Conservation (phyloP, 2,329 filamentous ascomycete species). For the Ophiostoma perfectum region DNA sequence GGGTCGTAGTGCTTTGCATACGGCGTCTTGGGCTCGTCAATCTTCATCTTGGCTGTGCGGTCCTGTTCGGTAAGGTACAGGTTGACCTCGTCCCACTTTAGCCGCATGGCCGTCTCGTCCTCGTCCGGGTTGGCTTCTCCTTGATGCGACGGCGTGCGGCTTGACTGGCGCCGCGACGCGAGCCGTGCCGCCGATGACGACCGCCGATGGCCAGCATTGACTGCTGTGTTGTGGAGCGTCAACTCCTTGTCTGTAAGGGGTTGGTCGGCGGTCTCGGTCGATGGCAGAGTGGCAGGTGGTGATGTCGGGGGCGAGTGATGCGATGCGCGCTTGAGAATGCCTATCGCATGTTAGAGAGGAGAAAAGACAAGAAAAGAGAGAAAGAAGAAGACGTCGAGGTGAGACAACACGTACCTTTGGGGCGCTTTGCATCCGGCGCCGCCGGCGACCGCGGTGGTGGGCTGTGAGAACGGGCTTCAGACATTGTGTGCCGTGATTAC, state of each 20-base stretch:
- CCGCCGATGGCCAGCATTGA: conserved; percentile 84
- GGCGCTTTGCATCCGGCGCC: conserved; percentile 39
- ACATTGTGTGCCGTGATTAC: conserved; percentile 15
- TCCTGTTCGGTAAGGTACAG: conserved; percentile 96
- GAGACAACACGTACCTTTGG: conserved; percentile 39
- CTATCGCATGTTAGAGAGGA: conserved; percentile 41
- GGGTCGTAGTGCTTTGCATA: conserved; percentile 92
- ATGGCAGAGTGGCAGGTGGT: conserved; percentile 39
- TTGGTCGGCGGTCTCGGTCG: conserved; percentile 39
- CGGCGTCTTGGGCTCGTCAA: conserved; percentile 95
- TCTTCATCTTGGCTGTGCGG: conserved; percentile 95
- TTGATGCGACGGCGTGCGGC: conserved; percentile 43
- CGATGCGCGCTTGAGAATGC: conserved; percentile 89
- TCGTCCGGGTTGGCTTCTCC: conserved; percentile 22
- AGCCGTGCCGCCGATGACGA: conserved; percentile 69
- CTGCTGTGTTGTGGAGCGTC: conserved; percentile 87
- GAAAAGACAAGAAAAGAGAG: not conserved
- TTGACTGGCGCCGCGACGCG: conserved; percentile 67
- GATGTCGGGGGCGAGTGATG: conserved; percentile 55
- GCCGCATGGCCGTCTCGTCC: conserved; percentile 61
- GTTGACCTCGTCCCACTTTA: conserved; percentile 99
- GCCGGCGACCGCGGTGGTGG: conserved; percentile 38
- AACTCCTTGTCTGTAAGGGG: conserved; percentile 74
- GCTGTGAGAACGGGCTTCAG: conserved; percentile 2
- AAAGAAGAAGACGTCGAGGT: not conserved